Conservation (phyloP, 2,329 filamentous ascomycete genomes). For the Tothia fuscella region DNA sequence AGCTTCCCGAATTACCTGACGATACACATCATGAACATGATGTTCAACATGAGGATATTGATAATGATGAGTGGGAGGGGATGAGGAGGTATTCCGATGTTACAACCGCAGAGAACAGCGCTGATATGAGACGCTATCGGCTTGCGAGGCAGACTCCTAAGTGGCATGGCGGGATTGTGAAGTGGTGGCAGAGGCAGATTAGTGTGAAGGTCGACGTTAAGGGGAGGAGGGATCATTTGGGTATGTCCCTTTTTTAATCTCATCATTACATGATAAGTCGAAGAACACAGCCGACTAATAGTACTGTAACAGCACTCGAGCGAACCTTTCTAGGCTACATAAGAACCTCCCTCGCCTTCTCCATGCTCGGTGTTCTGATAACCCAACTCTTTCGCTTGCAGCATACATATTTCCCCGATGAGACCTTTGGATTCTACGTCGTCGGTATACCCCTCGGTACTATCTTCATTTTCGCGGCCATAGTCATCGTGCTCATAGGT, state of each 20-base stretch:
- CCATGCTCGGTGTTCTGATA: conserved; percentile 52
- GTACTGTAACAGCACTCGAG: conserved; percentile 49
- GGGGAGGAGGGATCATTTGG: conserved; percentile 43
- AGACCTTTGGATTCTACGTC: conserved; percentile 45
- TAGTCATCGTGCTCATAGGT: conserved; percentile 41
- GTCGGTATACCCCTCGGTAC: conserved; percentile 49
- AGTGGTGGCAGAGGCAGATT: conserved; percentile 40
- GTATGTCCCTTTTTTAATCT: conserved; percentile 25
- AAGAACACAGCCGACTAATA: conserved; percentile 6
- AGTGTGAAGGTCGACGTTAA: conserved; percentile 38
- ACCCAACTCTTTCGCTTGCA: conserved; percentile 57
- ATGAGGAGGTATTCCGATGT: too few relatives aligned
- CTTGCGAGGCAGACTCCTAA: conserved; percentile 4
- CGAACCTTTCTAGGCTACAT: conserved; percentile 64
- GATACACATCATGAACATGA: neutral
- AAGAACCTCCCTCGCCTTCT: conserved; percentile 56
- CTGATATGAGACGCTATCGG: too few relatives aligned
- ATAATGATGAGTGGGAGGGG: neutral
- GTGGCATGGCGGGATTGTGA: conserved; percentile 27
- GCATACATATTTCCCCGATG: conserved; percentile 30
- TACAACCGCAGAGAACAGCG: too few relatives aligned
- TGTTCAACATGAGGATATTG: neutral
- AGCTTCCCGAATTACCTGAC: neutral
- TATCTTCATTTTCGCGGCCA: conserved; percentile 36
- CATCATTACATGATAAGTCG: conserved; percentile 10